phyloP scores from a whole-genome alignment of 202 grass and related monocot species.

The Panicum virgatum region DNA sequence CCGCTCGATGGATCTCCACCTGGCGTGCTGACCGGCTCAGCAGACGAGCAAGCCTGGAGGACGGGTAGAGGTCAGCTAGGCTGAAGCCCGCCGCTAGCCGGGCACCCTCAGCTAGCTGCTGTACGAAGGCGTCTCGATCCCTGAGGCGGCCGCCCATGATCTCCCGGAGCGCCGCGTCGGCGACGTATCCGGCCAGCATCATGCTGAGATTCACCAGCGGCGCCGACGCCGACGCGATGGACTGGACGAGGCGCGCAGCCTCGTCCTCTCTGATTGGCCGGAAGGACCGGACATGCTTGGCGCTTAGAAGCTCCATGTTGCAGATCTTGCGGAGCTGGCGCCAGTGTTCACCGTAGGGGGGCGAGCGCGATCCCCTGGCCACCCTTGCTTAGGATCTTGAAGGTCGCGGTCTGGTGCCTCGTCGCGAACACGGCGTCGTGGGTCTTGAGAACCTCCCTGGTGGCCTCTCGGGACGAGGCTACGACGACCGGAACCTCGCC shows the following conservation, averaged over 20 bases:
- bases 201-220: slow-evolving; percentile 7
- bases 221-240: neutral
- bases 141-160: slow-evolving; percentile 33
- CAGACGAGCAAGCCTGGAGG: neutral
- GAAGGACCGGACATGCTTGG: slow-evolving; percentile 33
- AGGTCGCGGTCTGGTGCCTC: neutral
- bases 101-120: neutral
- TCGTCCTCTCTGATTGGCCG: slow-evolving; percentile 22
- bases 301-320: slow-evolving; percentile 19
- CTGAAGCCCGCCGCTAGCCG: slow-evolving; percentile 10
- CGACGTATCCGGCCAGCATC: neutral
- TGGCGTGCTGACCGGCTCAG: neutral
- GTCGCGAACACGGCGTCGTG: slow-evolving; percentile 15
- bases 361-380: slow-evolving; percentile 6
- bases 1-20: neutral
- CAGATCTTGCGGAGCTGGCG: slow-evolving; percentile 14
- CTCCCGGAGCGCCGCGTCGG: slow-evolving; percentile 5
- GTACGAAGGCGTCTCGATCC: slow-evolving; percentile 9
- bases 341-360: slow-evolving; percentile 36
- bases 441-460: slow-evolving; percentile 13
- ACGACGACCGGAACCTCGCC: slow-evolving; percentile 3
- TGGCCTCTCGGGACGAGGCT: neutral
- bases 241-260: neutral
- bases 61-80: slow-evolving; percentile 41
- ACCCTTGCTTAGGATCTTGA: slow-evolving; percentile 1